A percentile compares a stretch with the other conserved stretches of the same genome.
Evolutionary conservation across 148 eudicot species (phyloP).

Genomic region (Rhododendron williamsianum): DNA sequence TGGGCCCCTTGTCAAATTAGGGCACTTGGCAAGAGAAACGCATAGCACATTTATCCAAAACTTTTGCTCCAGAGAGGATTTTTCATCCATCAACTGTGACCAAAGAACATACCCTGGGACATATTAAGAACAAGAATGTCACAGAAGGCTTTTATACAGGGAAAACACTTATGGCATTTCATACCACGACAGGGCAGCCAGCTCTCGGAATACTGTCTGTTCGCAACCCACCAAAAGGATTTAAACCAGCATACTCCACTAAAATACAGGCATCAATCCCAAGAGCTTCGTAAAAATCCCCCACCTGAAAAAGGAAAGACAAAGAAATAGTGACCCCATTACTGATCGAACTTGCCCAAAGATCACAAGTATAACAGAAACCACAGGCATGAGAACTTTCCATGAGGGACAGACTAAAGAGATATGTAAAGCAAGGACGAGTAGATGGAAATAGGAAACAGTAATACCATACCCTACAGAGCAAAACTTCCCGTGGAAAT

Average conservation of each 20-base stretch:
- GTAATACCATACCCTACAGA: constrained; percentile 72
- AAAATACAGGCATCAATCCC: constrained; percentile 94
- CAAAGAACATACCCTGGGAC: background rate
- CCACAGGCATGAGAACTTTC: constrained; percentile 1
- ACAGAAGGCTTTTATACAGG: constrained; percentile 1
- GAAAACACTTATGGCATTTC: background rate
- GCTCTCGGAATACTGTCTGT: constrained; percentile 93
- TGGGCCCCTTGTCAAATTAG: background rate
- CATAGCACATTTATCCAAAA: background rate
- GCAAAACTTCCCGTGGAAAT: constrained; percentile 94
- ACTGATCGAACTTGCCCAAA: background rate
- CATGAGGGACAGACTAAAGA: background rate
- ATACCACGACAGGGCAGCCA: constrained; percentile 97
- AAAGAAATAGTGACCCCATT: background rate
- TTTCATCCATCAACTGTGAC: constrained; percentile 4
- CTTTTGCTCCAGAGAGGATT: background rate
- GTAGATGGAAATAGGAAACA: background rate
- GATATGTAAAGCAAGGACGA: background rate
- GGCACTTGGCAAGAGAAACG: background rate
- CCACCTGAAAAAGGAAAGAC: constrained; percentile 49
- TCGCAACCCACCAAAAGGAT: constrained; percentile 96
- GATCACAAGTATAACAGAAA: background rate
- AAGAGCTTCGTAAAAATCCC: constrained; percentile 94
- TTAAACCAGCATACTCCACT: constrained; percentile 95
- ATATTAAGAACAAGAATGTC: background rate